phyloP scores from a whole-genome alignment of 371 early-diverging fungal species.

The Amoeboradix gromovi region DNA sequence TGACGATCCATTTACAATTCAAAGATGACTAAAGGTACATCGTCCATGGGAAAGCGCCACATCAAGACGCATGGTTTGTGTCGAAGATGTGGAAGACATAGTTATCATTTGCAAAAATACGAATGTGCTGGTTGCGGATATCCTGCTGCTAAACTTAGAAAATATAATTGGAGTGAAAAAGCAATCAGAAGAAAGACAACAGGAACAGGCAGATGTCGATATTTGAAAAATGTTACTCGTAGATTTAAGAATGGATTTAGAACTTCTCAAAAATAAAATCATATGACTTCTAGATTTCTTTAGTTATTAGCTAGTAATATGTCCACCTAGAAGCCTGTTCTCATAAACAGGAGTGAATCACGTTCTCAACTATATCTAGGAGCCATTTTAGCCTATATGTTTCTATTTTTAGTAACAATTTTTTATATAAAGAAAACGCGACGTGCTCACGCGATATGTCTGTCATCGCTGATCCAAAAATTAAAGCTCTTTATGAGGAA shows the following conservation, averaged over 20 bases:
- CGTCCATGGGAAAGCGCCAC: constrained; percentile 98
- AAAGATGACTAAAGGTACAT: constrained; percentile 89
- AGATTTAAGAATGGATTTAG: constrained; percentile 89
- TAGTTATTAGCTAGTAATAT: too few relatives aligned
- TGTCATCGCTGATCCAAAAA: not conserved
- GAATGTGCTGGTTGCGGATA: constrained; percentile 96
- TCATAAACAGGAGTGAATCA: too few relatives aligned
- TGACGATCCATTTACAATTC: too few relatives aligned
- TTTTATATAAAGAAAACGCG: not conserved
- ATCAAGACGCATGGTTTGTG: constrained; percentile 96
- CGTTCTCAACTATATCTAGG: too few relatives aligned
- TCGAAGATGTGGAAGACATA: constrained; percentile 86
- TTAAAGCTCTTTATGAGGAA: not conserved
- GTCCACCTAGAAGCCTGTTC: too few relatives aligned
- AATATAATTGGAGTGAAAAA: constrained; percentile 84
- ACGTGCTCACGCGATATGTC: not conserved
- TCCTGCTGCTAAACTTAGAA: constrained; percentile 89
- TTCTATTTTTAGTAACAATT: not conserved
- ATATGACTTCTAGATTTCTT: too few relatives aligned
- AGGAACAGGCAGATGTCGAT: constrained; percentile 92
- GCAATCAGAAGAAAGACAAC: constrained; percentile 88
- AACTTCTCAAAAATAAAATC: not conserved
- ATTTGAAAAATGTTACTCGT: constrained; percentile 68
- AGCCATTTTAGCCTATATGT: not conserved
- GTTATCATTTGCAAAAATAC: constrained; percentile 99